Evolutionary conservation across 2,329 filamentous ascomycete species (phyloP), one percentile per base, ranked within the genome.

Genomic region (Fusarium verticillioides): DNA sequence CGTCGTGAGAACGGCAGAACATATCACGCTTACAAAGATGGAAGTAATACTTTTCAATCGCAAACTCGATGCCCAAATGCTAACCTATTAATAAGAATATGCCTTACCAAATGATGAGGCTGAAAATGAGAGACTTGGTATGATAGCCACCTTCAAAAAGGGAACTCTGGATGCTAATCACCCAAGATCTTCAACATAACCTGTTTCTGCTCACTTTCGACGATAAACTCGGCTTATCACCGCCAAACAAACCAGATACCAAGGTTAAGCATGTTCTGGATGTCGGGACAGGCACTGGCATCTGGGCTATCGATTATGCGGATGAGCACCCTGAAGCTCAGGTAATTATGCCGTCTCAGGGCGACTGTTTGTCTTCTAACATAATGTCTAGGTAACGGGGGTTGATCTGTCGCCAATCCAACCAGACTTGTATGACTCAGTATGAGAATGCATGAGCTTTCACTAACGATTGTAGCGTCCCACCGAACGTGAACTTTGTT

Each of bases 291-390:
- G 73, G 74, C 2, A 76, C 74, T 7, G 71, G 74, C 8, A 73
- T 76, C 6, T 76, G 73, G 74, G 73, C 73, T 2, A 60, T 76
- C 3, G 74, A 76, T 30, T 75, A 61, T 30, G 72, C 50, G 1
- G 72, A 73, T 16, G 72, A 75, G 21, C 60, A 70, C 5, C 69
- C 69, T 11, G 56, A 70, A 9, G 37, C 72, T 3, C 42, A 73
- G 36, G 72, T 67, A 15, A n/a, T 18, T 28, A 3, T 7, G 11
- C 5, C 6, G 13, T 16, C 3, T 19, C 16, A 37, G 16, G 36
- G 36, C 16, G 16, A 37, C 36, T 37, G 16, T 5, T 37, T 37
- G 16, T 37, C 36, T 37, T 37, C 36, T 37, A 37, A 37, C 16
- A 37, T 10, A 18, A 37, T 37, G 16, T 6, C 9, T 37, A 75